Base-by-base conservation (phyloP, 192 early-diverging fungal genomes). In the Coemansia sp. region DNA sequence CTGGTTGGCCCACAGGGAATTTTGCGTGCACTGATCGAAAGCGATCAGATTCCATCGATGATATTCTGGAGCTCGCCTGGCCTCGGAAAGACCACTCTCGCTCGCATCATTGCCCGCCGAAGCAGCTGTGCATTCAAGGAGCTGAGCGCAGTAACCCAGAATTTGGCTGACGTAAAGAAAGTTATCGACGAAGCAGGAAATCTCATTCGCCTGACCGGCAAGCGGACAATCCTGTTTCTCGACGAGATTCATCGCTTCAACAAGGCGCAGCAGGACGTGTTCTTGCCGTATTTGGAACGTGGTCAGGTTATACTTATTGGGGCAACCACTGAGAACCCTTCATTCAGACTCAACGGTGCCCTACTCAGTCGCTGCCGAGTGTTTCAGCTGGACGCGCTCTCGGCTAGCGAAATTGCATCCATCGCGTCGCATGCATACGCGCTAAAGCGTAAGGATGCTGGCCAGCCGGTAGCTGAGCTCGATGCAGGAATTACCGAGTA, bases 211-310 rank as follows among this genome's bases (percentile, higher is more conserved):
- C 73, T 90, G 23, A 82, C 84, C 0, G 82, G 84, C 3, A 84
- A 77, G 58, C 79, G 84, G 20, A 86, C 89, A 0, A 87, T 95
- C 49, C 62, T 95, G 12, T 93, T 95, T 73, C 55, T 95, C 23
- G 93, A 95, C 71, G 93, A 93, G 56, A 91, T 95, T 21, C 93
- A 95, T 75, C 83, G 93, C 18, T 95, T 95, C 68, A 94, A 86
- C 20, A 93, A 92, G 70, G 82, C 86, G 10, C 93, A 95, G 66
- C 93, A 95, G 58, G 93, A 95, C 61, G 67, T 93, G 3, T 91
- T 95, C 56, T 71, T 95, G 24, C 90, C 90, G 0, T 78, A 81
- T 66, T 79, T 95, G 7, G 93, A 95, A 76, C 82, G 84, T 24
- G 90, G 90, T 17, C 82, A 84, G 20, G 80, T 91, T 25, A 80